Percentiles rank a stretch among this genome's conserved stretches.
These are phyloP conservation scores for Teratosphaeria epicoccoides DNA, from an alignment of 2,329 filamentous ascomycete genomes.

Conservation along the genomic window DNA sequence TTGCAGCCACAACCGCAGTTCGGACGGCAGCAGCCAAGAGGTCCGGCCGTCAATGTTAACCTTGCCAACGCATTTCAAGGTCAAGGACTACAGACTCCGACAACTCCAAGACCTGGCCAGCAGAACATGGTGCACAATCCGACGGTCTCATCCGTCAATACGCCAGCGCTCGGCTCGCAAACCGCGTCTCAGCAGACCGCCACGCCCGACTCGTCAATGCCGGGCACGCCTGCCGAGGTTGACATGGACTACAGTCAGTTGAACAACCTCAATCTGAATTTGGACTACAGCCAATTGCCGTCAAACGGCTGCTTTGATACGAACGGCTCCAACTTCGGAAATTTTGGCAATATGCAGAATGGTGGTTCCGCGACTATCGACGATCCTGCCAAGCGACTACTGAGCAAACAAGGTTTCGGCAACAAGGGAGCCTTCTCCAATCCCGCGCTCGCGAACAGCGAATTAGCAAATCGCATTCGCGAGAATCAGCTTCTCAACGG, in stretches of 20 bases:
- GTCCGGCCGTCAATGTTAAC: conserved; percentile 69
- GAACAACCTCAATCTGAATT: conserved; percentile 30
- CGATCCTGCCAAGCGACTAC: conserved; percentile 86
- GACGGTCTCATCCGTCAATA: conserved; percentile 94
- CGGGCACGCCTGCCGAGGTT: conserved; percentile 58
- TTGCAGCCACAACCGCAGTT: conserved; percentile 40
- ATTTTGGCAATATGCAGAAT: conserved; percentile 49
- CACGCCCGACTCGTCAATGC: conserved; percentile 56
- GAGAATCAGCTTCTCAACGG: conserved; percentile 54
- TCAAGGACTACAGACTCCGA: conserved; percentile 72
- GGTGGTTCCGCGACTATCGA: conserved; percentile 55
- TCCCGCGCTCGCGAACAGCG: conserved; percentile 63
- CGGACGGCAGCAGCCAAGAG: conserved; percentile 43
- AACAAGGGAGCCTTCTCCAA: conserved; percentile 35
- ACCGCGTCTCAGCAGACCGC: conserved; percentile 49
- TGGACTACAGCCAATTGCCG: conserved; percentile 27
- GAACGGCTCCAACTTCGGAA: conserved; percentile 31
- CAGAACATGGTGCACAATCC: conserved; percentile 74
- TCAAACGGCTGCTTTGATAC: conserved; percentile 27
- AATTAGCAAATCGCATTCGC: conserved; percentile 56
- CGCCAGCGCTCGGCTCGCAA: conserved; percentile 75
- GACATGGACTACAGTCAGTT: conserved; percentile 29
- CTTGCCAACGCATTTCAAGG: conserved; percentile 56
- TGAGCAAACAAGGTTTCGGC: conserved; percentile 63
- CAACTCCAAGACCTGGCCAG: conserved; percentile 65